These are phyloP conservation scores for Gracilariopsis chorda DNA, from an alignment of 23 red algal genomes.

Conservation along the genomic window DNA sequence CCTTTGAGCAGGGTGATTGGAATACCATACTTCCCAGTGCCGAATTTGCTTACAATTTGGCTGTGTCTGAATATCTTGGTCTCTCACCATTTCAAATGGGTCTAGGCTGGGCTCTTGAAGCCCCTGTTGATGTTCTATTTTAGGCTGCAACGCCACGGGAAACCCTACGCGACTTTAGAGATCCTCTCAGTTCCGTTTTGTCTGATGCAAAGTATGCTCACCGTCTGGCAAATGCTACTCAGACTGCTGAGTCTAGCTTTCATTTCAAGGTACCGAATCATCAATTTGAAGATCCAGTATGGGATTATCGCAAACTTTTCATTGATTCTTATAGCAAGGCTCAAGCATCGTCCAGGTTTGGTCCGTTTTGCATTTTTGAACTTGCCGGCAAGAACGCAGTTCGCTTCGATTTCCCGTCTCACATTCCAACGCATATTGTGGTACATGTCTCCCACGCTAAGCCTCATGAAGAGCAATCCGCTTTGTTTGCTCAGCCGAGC, in stretches of 20 bases:
- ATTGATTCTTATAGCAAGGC: background rate
- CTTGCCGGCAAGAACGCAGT: too few species aligned
- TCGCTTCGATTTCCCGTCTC: too few species aligned
- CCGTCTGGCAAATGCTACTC: background rate
- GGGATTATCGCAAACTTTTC: background rate
- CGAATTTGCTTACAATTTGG: background rate
- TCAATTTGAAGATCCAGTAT: background rate
- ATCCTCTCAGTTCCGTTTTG: too few species aligned
- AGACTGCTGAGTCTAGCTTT: background rate
- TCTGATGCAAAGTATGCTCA: background rate
- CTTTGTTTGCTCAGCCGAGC: too few species aligned
- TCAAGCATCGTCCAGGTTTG: background rate
- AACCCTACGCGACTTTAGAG: too few species aligned
- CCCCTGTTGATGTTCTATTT: background rate
- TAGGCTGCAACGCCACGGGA: too few species aligned
- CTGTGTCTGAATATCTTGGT: background rate
- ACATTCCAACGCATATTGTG: too few species aligned
- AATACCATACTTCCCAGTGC: background rate
- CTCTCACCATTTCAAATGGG: background rate
- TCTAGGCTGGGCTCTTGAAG: background rate
- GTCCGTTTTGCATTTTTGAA: too few species aligned
- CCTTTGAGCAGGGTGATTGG: conserved; percentile 4
- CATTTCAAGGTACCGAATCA: background rate
- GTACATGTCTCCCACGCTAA: too few species aligned
- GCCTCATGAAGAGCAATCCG: too few species aligned